Base-by-base conservation (phyloP, 352 stramenopile genomes). In the Ophiocytium majus region DNA sequence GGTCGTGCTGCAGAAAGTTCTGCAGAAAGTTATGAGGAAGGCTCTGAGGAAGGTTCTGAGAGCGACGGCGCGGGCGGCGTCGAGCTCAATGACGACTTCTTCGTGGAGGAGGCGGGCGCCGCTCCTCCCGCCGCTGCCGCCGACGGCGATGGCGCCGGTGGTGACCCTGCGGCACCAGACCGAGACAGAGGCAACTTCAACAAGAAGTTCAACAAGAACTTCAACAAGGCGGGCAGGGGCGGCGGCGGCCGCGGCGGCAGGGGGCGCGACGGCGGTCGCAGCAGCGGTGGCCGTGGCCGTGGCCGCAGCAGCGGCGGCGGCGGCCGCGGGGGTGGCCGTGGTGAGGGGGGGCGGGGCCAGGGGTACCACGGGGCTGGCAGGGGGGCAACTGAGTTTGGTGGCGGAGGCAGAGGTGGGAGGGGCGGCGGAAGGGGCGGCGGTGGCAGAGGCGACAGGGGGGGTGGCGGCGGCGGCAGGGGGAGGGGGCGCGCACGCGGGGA, bases 1-100 rank as follows among this genome's bases (percentile, higher is more conserved):
- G n/a, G n/a, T n/a, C n/a, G n/a, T n/a, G n/a, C n/a, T n/a, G n/a
- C n/a, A n/a, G n/a, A n/a, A n/a, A n/a, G n/a, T n/a, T n/a, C n/a
- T n/a, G n/a, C n/a, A n/a, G n/a, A n/a, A n/a, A n/a, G n/a, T n/a
- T n/a, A n/a, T n/a, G n/a, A n/a, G n/a, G n/a, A n/a, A n/a, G n/a
- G n/a, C n/a, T n/a, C n/a, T n/a, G n/a, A n/a, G n/a, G n/a, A n/a
- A n/a, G n/a, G n/a, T n/a, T n/a, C n/a, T n/a, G n/a, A 5, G 43
- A 57, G 43, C 43, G 43, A 14, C 43, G 43, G 43, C 43, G 43
- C n/a, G 23, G 19, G 57, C 57, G 57, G 28, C 32, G 32, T 78
- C 66, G 14, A 17, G 5, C 35, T 78, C 32, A 78, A 78, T 17
- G 66, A 78, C 14, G 66, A 78, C 35, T 78, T 78, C 35, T 78